Percentiles rank a stretch among this genome's conserved stretches.
Conservation (phyloP, 2,329 filamentous ascomycete genomes). For the Colletotrichum spaethianum region DNA sequence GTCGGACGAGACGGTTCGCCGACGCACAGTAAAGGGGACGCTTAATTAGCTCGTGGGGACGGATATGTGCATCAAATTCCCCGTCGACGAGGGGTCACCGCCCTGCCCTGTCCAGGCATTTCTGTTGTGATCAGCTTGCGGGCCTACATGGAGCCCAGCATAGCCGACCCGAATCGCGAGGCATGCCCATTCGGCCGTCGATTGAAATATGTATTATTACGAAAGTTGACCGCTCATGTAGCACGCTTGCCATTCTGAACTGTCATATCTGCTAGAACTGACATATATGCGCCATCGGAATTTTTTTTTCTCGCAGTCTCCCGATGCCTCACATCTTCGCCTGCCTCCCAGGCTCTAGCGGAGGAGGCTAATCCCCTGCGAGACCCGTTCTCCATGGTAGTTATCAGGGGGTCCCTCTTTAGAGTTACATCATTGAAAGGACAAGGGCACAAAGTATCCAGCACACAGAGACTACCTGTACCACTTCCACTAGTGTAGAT, state of each 20-base stretch:
- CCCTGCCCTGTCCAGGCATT: conserved; percentile 29
- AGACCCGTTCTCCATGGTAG: neutral
- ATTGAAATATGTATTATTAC: conserved; percentile 7
- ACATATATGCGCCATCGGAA: neutral
- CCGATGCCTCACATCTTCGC: neutral
- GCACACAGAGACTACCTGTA: conserved; percentile 9
- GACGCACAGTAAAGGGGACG: conserved; percentile 38
- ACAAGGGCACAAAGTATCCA: conserved; percentile 15
- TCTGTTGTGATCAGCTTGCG: conserved; percentile 22
- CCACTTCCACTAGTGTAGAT: conserved; percentile 9
- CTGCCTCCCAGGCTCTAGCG: no score
- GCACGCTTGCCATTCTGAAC: neutral
- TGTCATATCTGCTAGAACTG: neutral
- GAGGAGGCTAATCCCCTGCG: conserved; percentile 10
- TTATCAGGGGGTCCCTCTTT: conserved; percentile 19
- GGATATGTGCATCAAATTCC: conserved; percentile 40
- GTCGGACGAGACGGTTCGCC: conserved; percentile 28
- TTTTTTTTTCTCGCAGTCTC: neutral
- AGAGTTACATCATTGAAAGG: conserved; percentile 17
- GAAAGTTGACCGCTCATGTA: neutral
- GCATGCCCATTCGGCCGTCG: conserved; percentile 3
- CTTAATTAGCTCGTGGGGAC: conserved; percentile 40
- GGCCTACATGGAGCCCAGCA: conserved; percentile 3
- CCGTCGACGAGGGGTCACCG: conserved; percentile 34
- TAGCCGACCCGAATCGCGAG: conserved; percentile 21